These are phyloP conservation scores for Wallacemonas collosoma DNA, from an alignment of 208 protist species.

Conservation along the genomic window DNA sequence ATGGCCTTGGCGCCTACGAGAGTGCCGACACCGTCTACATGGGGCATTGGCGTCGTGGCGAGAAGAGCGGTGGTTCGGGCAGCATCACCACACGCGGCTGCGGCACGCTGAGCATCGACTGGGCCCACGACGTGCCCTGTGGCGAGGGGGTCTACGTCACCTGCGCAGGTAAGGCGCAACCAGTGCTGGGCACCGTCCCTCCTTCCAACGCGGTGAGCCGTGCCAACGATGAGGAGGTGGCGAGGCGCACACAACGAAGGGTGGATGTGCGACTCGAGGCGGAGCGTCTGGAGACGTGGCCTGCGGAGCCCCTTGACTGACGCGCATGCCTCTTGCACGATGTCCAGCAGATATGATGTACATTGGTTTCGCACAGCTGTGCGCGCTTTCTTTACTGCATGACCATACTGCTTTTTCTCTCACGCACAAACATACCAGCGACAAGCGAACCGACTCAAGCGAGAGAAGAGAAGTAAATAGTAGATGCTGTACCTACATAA, in stretches of 20 bases:
- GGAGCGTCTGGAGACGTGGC: constrained; percentile 11
- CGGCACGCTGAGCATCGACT: constrained; percentile 55
- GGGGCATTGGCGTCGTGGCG: constrained; percentile 72
- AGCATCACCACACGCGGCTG: constrained; percentile 38
- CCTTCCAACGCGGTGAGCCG: background rate
- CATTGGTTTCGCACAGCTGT: too few species aligned
- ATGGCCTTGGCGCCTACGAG: constrained; percentile 66
- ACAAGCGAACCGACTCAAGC: too few species aligned
- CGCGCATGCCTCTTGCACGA: background rate
- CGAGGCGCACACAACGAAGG: background rate
- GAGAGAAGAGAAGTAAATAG: too few species aligned
- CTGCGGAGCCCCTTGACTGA: constrained; percentile 17
- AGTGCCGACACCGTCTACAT: constrained; percentile 59
- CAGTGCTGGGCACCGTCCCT: constrained; percentile 21
- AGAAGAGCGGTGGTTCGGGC: constrained; percentile 73
- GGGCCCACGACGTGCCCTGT: constrained; percentile 57
- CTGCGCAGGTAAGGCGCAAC: constrained; percentile 3
- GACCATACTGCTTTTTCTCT: too few species aligned
- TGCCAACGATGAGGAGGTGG: background rate
- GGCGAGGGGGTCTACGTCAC: constrained; percentile 41
- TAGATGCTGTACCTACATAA: too few species aligned
- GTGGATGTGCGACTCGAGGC: constrained; percentile 20
- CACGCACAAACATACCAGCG: too few species aligned
- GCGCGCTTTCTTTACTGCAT: too few species aligned
- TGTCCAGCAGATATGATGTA: too few species aligned